Evolutionary conservation across 75 land plant genomes (phyloP).

Genomic region (Pinus tabuliformis): DNA sequence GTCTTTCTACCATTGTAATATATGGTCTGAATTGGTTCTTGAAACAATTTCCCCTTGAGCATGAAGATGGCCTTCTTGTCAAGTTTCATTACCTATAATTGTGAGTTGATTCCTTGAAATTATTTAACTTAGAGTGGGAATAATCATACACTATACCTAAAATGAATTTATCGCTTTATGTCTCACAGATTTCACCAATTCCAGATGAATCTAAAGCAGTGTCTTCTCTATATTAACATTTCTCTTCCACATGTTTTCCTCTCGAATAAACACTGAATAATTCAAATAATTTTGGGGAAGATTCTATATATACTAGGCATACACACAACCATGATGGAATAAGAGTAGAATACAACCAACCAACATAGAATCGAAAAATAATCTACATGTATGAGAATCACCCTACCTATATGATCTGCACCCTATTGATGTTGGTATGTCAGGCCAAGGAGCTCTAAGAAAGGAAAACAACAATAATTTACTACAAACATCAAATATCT

Average conservation of each 20-base stretch:
- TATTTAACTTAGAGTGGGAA: constrained; percentile 64
- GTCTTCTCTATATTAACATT: constrained; percentile 73
- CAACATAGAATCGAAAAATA: constrained; percentile 89
- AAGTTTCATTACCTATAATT: too few species aligned
- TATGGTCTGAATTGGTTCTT: too few species aligned
- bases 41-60: too few species aligned
- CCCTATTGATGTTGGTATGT: constrained; percentile 73
- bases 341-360: constrained; percentile 97
- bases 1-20: too few species aligned
- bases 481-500: too few species aligned
- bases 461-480: constrained; percentile 64
- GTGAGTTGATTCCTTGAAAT: constrained; percentile 72
- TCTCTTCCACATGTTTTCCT: constrained; percentile 56
- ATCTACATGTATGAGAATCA: constrained; percentile 89
- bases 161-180: constrained; percentile 76
- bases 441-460: constrained; percentile 87
- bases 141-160: constrained; percentile 83
- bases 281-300: constrained; percentile 64
- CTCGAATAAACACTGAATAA: constrained; percentile 85
- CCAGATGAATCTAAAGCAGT: constrained; percentile 42
- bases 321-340: constrained; percentile 83
- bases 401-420: constrained; percentile 82
- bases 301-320: constrained; percentile 88
- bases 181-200: constrained; percentile 67
- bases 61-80: too few species aligned